A percentile compares a stretch with the other conserved stretches of the same genome.
Conservation (phyloP, 2,329 filamentous ascomycete genomes). For the Onygenales sp. region DNA sequence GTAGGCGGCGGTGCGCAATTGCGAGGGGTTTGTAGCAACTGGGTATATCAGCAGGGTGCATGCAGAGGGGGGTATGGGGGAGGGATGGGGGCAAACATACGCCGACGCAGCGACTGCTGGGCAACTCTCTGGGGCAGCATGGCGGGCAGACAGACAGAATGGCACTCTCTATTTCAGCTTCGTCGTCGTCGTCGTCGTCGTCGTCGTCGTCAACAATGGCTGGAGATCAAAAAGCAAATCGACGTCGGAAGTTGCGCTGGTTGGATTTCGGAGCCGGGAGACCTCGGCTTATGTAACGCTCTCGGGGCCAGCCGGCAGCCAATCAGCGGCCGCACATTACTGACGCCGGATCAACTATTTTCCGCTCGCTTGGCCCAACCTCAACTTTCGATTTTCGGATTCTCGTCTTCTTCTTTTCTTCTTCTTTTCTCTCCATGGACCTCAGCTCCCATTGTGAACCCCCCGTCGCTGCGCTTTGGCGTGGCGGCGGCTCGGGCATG, state of each 20-base stretch:
- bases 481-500: constrained; percentile 20
- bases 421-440: constrained; percentile 21
- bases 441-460: constrained; percentile 32
- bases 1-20: constrained; percentile 32
- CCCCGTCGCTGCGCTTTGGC: constrained; percentile 2
- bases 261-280: constrained; percentile 27
- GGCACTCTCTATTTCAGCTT: too few species aligned
- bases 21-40: constrained; percentile 38
- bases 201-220: not conserved
- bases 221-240: too few species aligned
- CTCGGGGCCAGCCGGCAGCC: constrained; percentile 13
- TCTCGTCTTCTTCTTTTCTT: constrained; percentile 13
- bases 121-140: constrained; percentile 41
- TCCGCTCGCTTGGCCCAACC: constrained; percentile 15
- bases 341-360: constrained; percentile 26
- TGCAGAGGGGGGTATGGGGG: too few species aligned
- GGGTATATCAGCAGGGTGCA: constrained; percentile 11
- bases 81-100: constrained; percentile 24
- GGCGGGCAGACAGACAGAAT: constrained; percentile 13
- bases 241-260: not conserved
- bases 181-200: too few species aligned
- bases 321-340: constrained; percentile 27
- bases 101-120: constrained; percentile 39
- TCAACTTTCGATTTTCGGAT: constrained; percentile 3
- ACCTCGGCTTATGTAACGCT: constrained; percentile 34